Evolutionary conservation across 257 asterid genomes (phyloP).

Genomic region (Scutellaria barbata): DNA sequence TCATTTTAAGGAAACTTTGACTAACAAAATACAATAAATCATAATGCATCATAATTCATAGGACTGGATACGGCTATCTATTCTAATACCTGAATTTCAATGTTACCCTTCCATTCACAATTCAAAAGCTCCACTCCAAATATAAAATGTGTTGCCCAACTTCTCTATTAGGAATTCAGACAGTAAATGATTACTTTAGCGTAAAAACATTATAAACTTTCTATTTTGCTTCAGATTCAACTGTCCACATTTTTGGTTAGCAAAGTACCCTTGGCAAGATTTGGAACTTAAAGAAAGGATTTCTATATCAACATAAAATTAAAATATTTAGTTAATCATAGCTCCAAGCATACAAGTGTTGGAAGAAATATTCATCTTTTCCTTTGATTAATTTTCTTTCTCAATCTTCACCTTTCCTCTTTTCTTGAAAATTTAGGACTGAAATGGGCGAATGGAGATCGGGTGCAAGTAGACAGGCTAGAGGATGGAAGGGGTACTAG

Average conservation of each 20-base stretch:
- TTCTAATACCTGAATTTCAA: background rate
- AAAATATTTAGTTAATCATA: too few species aligned
- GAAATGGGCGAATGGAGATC: too few species aligned
- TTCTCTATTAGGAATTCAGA: background rate
- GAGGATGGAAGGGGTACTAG: too few species aligned
- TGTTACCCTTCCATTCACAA: background rate
- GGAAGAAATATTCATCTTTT: too few species aligned
- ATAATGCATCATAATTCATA: background rate
- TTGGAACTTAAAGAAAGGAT: background rate
- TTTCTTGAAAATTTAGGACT: too few species aligned
- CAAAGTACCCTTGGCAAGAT: background rate
- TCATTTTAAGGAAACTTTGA: background rate
- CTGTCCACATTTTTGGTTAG: background rate
- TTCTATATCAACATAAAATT: background rate
- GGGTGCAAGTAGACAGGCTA: too few species aligned
- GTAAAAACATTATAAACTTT: background rate
- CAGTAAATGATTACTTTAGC: background rate
- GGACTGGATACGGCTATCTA: background rate
- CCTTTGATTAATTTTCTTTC: too few species aligned
- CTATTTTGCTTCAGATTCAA: background rate
- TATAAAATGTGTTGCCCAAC: background rate
- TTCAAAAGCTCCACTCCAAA: background rate
- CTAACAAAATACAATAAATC: conserved; percentile 12
- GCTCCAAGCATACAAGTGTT: too few species aligned
- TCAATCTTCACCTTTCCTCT: too few species aligned